Conservation (phyloP, 352 stramenopile genomes). For the Pythium aphanidermatum region DNA sequence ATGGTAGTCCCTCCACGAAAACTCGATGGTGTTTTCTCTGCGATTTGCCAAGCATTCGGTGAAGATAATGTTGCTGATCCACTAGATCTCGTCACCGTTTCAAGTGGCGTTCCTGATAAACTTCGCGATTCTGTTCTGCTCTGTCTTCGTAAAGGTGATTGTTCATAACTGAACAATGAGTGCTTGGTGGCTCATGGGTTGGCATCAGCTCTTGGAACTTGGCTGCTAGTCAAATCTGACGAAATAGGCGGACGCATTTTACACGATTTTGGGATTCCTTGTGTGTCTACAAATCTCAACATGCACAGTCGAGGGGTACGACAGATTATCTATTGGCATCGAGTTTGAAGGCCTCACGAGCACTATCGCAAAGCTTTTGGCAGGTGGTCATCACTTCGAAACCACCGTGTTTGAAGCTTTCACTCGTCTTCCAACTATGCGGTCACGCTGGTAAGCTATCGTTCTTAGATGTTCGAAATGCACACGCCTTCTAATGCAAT, state of each 20-base stretch:
- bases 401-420: too few relatives aligned
- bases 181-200: too few relatives aligned
- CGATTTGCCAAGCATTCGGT: slow-evolving; percentile 5
- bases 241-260: slow-evolving; percentile 13
- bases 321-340: too few relatives aligned
- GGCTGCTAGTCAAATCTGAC: slow-evolving; percentile 17
- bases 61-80: neutral
- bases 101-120: neutral
- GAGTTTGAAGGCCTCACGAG: too few relatives aligned
- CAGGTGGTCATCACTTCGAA: too few relatives aligned
- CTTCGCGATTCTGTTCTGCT: neutral
- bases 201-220: slow-evolving; percentile 11
- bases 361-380: neutral
- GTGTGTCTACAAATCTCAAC: slow-evolving; percentile 14
- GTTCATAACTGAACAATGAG: neutral
- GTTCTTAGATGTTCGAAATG: too few relatives aligned
- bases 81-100: neutral
- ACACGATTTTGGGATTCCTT: slow-evolving; percentile 7
- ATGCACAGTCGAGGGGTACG: slow-evolving; percentile 22
- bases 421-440: too few relatives aligned
- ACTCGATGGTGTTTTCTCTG: slow-evolving; percentile 2
- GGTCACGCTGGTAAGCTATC: too few relatives aligned
- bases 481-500: too few relatives aligned
- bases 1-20: slow-evolving; percentile 5
- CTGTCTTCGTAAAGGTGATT: slow-evolving; percentile 18